Base-by-base conservation (phyloP, 805 yeast genomes). In the Teunomyces stri region DNA sequence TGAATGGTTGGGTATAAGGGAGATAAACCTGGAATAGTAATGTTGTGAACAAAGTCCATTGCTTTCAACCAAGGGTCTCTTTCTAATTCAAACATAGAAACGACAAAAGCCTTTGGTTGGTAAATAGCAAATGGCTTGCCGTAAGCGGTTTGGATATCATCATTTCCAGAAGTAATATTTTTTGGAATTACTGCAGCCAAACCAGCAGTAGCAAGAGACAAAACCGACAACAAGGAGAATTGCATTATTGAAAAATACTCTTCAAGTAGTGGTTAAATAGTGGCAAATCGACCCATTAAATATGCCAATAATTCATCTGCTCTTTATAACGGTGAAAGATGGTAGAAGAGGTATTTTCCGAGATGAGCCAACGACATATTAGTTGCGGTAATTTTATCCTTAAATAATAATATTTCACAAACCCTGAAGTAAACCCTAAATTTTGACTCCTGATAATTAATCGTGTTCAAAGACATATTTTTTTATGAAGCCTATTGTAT, bases 11-110 rank as follows among this genome's bases (percentile, higher is more conserved):
- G 85, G 69, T 74, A 82, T 29, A 75, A 52, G 25, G 85, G 85
- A 13, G 86, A 80, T 46, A 83, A 68, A 42, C 88, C 87, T n/a
- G 88, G 87, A 40, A 83, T 59, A 22, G 85, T 71, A 54, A 82
- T 69, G 64, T 81, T 81, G 62, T 79, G 66, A 16, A 66, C 67
- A 54, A 81, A 75, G 48, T 77, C 72, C 54, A 75, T 62, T 13
- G 71, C 66, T 46, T 69, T 62, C 49, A 76, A 63, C 84, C 85
- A 82, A 18, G 80, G 79, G 34, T 66, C 73, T 55, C 73, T 64
- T 59, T 82, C 88, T 20, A 63, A 66, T 48, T 59, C 65, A 61
- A 81, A 82, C 81, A 81, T 75, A 55, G 81, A 78, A 50, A 82
- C 66, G 51, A 82, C 61, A 54, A 83, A 65, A 5, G 75, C 79